Base-by-base conservation (phyloP, 345 rosid genomes). In the Dovyalis caffra region DNA sequence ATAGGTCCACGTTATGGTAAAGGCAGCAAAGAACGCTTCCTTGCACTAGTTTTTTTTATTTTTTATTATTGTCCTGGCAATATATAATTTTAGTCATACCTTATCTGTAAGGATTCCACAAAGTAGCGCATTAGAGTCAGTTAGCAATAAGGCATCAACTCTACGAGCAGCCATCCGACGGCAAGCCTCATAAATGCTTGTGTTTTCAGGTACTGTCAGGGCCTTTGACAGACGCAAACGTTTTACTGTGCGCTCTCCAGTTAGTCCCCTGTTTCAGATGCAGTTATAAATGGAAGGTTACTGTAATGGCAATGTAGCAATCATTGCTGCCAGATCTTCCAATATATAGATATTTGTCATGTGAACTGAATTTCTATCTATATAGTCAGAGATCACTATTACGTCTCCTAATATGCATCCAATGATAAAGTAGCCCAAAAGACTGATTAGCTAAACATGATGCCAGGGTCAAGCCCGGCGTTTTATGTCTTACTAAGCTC, bases 61-160 rank as follows among this genome's bases (percentile, higher is more conserved):
- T 45, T 51, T n/a, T n/a, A n/a, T n/a, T n/a, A n/a, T n/a, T 15
- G 34, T 57, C 34, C 53, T 47, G 31, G 9, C 61, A 51, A 53
- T 37, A 28, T 23, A 34, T 72, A 58, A 38, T 32, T 40, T 65
- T 15, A 64, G 29, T 25, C 69, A 63, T 73, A 93, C 99, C 95
- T 92, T 96, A 79, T 93, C 99, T 0, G 99, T 96, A 69, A 96
- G 99, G 72, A 96, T 96, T 80, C 99, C 99, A 80, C 99, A 93
- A 67, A 96, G 97, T 77, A 96, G 85, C 29, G 94, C 95, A 81
- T 92, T 91, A 72, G 99, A 85, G 73, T 96, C 98, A 12, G 99
- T 96, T 29, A 96, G 86, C 83, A 96, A 78, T 66, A 93, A 80
- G 43, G 99, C 99, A 88, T 94, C 99, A 83, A 93, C 89, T 78